Evolutionary conservation across 164 flowering plant species (phyloP), one percentile per base, ranked within the genome.

Genomic region (Nymphaea colorata): DNA sequence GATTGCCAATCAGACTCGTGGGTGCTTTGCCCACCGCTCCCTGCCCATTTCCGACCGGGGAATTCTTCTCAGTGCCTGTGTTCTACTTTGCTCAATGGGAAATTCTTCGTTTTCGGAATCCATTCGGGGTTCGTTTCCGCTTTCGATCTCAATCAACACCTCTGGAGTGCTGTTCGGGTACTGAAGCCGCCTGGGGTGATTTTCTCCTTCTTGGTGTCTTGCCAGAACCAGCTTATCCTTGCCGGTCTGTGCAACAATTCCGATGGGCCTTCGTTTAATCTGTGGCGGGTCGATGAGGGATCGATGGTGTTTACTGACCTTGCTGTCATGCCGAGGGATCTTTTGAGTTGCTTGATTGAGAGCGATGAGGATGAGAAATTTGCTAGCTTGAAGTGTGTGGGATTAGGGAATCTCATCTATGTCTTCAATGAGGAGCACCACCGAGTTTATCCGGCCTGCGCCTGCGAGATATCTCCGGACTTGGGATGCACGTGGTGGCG

Each of bases 381-480:
- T 67, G 88, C 85, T 3, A 79, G 88, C 77, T 76, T 87, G 84
- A 85, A 84, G 66, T 87, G 93, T 65, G 86, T 84, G 6, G 93
- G 93, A 17, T 53, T 71, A 72, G 88, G 85, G 14, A 75, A 81
- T 71, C 70, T 84, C n/a, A 70, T 87, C 4, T 87, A 84, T 66
- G 85, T 87, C 16, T 85, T 84, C 71, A 86, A 82, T 59, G 88
- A 87, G 60, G 86, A 83, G 71, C 79, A 77, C 64, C 81, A 81
- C 71, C 69, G 73, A 72, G 79, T 66, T 42, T 87, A 82, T 70
- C 88, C 88, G 0, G 85, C 87, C 66, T 87, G 90, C 72, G 77
- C 84, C 47, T 87, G 88, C 61, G 85, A 86, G 70, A 76, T 86
- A 17, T 66, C 72, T 41, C 45, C 41, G 3, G 76, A 69, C 61